Percentiles rank a stretch among this genome's conserved stretches.
phyloP scores from a whole-genome alignment of 2,329 filamentous ascomycete genomes.

The Talaromyces verruculosus region DNA sequence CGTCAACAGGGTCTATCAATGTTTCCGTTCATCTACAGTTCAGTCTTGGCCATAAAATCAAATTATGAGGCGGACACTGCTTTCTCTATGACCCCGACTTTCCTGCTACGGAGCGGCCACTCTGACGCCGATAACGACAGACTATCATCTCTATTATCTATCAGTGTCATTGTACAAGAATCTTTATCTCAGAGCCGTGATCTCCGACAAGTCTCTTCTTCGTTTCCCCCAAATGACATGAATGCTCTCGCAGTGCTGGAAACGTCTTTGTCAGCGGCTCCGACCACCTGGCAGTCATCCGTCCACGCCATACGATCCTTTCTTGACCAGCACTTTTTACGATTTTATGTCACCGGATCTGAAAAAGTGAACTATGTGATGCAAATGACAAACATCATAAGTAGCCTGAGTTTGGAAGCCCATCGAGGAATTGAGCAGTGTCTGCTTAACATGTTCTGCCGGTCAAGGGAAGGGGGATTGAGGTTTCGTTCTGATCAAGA shows the following conservation, averaged over 20 bases:
- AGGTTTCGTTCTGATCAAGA: slow-evolving; percentile 1
- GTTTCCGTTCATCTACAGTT: slow-evolving; percentile 12
- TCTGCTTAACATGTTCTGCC: slow-evolving; percentile 20
- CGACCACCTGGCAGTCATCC: not conserved
- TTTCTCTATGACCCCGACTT: not conserved
- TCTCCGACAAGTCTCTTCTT: not conserved
- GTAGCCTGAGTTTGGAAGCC: slow-evolving; percentile 15
- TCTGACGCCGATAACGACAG: slow-evolving; percentile 3
- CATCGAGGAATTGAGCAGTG: slow-evolving; percentile 19
- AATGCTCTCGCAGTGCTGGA: slow-evolving; percentile 16
- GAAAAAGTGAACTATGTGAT: slow-evolving; percentile 20
- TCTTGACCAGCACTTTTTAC: slow-evolving; percentile 11
- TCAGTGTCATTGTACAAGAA: slow-evolving; percentile 18
- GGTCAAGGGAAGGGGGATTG: slow-evolving; percentile 7
- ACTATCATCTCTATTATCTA: slow-evolving; percentile 19
- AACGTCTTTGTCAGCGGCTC: not conserved
- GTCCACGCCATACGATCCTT: slow-evolving; percentile 4
- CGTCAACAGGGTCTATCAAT: slow-evolving; percentile 9
- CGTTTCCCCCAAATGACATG: not conserved
- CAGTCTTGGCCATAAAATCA: slow-evolving; percentile 3
- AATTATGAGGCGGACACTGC: not conserved
- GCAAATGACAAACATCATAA: slow-evolving; percentile 18
- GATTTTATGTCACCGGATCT: slow-evolving; percentile 1
- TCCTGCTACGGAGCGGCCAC: not conserved
- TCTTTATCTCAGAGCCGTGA: slow-evolving; percentile 4